Base-by-base conservation (phyloP, 345 rosid genomes). In the Punica granatum region DNA sequence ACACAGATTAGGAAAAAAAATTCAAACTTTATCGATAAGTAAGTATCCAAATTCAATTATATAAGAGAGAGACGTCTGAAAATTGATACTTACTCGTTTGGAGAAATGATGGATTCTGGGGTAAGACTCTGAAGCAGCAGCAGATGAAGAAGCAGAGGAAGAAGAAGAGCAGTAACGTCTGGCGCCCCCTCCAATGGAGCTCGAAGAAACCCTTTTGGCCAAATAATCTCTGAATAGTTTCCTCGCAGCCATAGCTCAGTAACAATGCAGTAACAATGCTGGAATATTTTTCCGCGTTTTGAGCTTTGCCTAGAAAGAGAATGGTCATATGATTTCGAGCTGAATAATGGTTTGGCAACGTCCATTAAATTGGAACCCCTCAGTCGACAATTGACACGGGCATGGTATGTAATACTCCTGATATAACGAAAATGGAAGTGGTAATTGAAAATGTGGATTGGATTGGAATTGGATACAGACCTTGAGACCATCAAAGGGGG, bases 401-500 rank as follows among this genome's bases (percentile, higher is more conserved):
- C n/a, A n/a, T n/a, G n/a, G n/a, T n/a, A n/a, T n/a, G n/a, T n/a
- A n/a, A n/a, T n/a, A n/a, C n/a, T n/a, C n/a, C n/a, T n/a, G n/a
- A n/a, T n/a, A n/a, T n/a, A n/a, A n/a, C n/a, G n/a, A n/a, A n/a
- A n/a, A n/a, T n/a, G n/a, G n/a, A n/a, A n/a, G n/a, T n/a, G n/a
- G n/a, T n/a, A n/a, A n/a, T n/a, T n/a, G n/a, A n/a, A n/a, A n/a
- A n/a, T n/a, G n/a, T n/a, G n/a, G n/a, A n/a, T n/a, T n/a, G n/a
- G n/a, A n/a, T 36, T 67, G 51, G 58, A 19, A 66, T 3, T 58
- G 31, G 36, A 60, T 31, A 10, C 12, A 42, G 65, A 88, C 96
- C 86, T 91, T 94, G 87, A 89, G 96, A 48, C 97, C 98, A 79
- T 88, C 83, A 53, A 88, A 96, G 33, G 94, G 91, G 75, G 91